Base-by-base conservation (phyloP, 345 rosid genomes). In the Salix koriyanagi region DNA sequence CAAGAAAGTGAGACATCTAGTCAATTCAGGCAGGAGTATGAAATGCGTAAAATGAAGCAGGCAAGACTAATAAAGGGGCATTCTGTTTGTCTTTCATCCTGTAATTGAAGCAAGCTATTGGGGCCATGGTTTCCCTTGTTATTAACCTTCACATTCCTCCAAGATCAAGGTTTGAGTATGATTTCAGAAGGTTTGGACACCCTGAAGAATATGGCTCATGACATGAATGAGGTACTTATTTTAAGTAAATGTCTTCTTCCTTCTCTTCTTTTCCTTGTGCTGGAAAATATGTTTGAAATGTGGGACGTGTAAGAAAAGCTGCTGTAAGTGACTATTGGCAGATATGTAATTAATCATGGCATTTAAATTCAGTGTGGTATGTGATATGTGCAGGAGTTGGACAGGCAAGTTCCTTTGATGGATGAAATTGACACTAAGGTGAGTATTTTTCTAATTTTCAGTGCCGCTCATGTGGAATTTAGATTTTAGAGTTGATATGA, bases 341-440 rank as follows among this genome's bases (percentile, higher is more conserved):
- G 14, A 21, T 73, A 56, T 78, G 36, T 67, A 41, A 54, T 74
- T 14, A 46, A 72, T 21, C 65, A 65, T 60, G 62, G 58, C 71
- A 32, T 73, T 72, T 76, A 72, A 72, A 60, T 76, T 74, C 37
- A 77, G 70, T 67, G 44, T 18, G 72, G 73, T 18, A 30, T 78
- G 26, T 70, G 81, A 48, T 54, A 23, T 60, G 26, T 86, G 84
- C 91, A 94, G 99, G 99, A 96, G 79, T 6, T 96, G 76, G 99
- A 96, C 79, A 88, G 96, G 76, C 98, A 96, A 85, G 97, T 94
- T 78, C 99, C 98, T 74, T 76, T 96, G 88, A 89, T 92, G 98
- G 99, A 96, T 82, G 99, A 96, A 87, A 96, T 96, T 74, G 99
- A 96, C 85, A 52, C 93, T 65, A 95, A 95, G 97, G 98, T 89